phyloP scores from a whole-genome alignment of 192 early-diverging fungal species.

The Podila epigama region DNA sequence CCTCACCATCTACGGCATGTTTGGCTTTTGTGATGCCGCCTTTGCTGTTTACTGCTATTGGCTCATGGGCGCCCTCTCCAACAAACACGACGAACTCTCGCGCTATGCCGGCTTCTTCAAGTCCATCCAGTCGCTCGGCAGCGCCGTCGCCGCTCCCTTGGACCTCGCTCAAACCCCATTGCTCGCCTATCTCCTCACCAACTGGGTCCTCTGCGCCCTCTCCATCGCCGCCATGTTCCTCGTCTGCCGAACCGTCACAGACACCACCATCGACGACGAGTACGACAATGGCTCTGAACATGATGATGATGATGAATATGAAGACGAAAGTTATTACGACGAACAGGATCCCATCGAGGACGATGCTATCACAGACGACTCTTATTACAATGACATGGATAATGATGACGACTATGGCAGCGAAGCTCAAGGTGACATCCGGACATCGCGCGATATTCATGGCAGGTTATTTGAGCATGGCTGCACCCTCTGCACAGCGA shows the following conservation, averaged over 20 bases:
- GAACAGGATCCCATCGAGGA: neutral
- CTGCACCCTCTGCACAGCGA: slow-evolving; percentile 19
- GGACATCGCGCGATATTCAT: neutral
- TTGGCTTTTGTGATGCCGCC: slow-evolving; percentile 47
- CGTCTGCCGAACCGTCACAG: slow-evolving; percentile 40
- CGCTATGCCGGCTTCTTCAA: slow-evolving; percentile 89
- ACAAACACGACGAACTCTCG: slow-evolving; percentile 76
- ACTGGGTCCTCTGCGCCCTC: slow-evolving; percentile 47
- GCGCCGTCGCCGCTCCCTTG: slow-evolving; percentile 73
- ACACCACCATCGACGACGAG: slow-evolving; percentile 25
- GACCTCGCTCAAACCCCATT: slow-evolving; percentile 56
- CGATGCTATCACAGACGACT: no score
- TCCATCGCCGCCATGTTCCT: slow-evolving; percentile 49
- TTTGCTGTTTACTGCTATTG: slow-evolving; percentile 73
- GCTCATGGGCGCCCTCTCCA: slow-evolving; percentile 88
- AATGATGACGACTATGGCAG: neutral
- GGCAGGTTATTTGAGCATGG: slow-evolving; percentile 8
- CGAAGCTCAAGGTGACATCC: neutral
- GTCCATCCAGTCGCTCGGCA: slow-evolving; percentile 82
- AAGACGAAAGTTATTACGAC: slow-evolving; percentile 4
- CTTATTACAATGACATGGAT: neutral
- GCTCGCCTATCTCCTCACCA: slow-evolving; percentile 36
- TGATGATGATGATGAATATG: slow-evolving; percentile 1
- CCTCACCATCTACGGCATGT: slow-evolving; percentile 35
- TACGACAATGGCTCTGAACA: neutral